phyloP scores from a whole-genome alignment of 179 eudicot genomes.

The Patellifolia procumbens region DNA sequence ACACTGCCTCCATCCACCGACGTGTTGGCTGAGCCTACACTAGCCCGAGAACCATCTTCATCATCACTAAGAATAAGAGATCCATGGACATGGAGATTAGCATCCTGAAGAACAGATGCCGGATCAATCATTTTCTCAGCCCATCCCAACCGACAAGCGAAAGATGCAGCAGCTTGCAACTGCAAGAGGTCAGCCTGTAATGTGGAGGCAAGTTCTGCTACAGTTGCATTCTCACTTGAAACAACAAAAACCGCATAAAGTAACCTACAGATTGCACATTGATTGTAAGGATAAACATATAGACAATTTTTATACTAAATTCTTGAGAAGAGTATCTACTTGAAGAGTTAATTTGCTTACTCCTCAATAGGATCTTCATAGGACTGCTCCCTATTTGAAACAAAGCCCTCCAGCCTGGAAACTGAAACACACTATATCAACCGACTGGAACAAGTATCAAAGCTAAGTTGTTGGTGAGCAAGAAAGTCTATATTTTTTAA shows the following conservation, averaged over 20 bases:
- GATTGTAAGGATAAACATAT: slow-evolving; percentile 24
- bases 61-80: slow-evolving; percentile 67
- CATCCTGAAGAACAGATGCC: slow-evolving; percentile 77
- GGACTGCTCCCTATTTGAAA: slow-evolving; percentile 95
- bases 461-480: background rate
- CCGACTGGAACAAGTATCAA: slow-evolving; percentile 21
- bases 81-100: slow-evolving; percentile 41
- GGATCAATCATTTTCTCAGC: slow-evolving; percentile 93
- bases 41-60: slow-evolving; percentile 66
- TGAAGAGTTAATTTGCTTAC: slow-evolving; percentile 52
- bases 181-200: slow-evolving; percentile 96
- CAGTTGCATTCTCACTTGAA: slow-evolving; percentile 96
- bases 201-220: slow-evolving; percentile 91
- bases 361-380: slow-evolving; percentile 99
- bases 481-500: background rate
- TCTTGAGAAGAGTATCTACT: slow-evolving; percentile 11
- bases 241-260: slow-evolving; percentile 98
- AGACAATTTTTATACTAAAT: background rate
- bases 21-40: slow-evolving; percentile 51
- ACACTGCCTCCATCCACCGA: slow-evolving; percentile 48
- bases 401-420: slow-evolving; percentile 98
- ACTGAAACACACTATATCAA: slow-evolving; percentile 66
- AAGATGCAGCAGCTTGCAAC: slow-evolving; percentile 98
- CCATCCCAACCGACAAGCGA: slow-evolving; percentile 98
- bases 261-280: slow-evolving; percentile 55